These are phyloP conservation scores for Ustilago trichophora DNA, from an alignment of 1,284 basidiomycete species.

Conservation along the genomic window DNA sequence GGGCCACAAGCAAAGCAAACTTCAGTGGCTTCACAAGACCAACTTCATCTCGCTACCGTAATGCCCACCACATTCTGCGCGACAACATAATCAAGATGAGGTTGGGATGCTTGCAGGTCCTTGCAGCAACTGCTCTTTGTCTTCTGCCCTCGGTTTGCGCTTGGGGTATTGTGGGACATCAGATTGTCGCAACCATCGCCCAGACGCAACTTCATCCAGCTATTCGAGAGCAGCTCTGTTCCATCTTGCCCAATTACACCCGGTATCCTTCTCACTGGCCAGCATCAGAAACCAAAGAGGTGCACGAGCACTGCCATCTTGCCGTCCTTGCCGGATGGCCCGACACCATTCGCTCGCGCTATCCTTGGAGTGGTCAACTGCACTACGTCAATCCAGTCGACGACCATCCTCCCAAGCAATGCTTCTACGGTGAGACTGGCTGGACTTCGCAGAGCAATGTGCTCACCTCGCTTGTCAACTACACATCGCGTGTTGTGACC, in stretches of 20 bases:
- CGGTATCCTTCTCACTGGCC: constrained; percentile 41
- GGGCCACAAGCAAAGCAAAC: too few relatives aligned
- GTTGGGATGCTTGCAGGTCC: background rate
- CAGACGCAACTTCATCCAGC: constrained; percentile 85
- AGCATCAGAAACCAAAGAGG: background rate
- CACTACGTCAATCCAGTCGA: constrained; percentile 79
- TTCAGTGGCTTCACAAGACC: too few relatives aligned
- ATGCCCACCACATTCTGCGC: too few relatives aligned
- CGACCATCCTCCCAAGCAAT: constrained; percentile 80
- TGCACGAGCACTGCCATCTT: constrained; percentile 61
- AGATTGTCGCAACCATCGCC: constrained; percentile 90
- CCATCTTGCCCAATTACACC: constrained; percentile 71
- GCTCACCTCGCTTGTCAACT: constrained; percentile 51
- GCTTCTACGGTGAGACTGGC: constrained; percentile 78
- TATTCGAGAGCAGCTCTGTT: constrained; percentile 76
- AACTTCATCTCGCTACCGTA: too few relatives aligned
- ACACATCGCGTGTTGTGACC: constrained; percentile 49
- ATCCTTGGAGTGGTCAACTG: constrained; percentile 70
- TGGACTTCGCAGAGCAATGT: constrained; percentile 71
- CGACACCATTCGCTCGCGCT: constrained; percentile 58
- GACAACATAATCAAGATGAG: constrained; percentile 10
- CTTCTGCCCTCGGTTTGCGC: constrained; percentile 24
- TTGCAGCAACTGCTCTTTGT: constrained; percentile 5
- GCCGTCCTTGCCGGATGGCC: constrained; percentile 84
- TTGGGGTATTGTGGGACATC: constrained; percentile 74